phyloP scores from a whole-genome alignment of 2,329 filamentous ascomycete species.

The Pseudopyrenochaeta lycopersici region DNA sequence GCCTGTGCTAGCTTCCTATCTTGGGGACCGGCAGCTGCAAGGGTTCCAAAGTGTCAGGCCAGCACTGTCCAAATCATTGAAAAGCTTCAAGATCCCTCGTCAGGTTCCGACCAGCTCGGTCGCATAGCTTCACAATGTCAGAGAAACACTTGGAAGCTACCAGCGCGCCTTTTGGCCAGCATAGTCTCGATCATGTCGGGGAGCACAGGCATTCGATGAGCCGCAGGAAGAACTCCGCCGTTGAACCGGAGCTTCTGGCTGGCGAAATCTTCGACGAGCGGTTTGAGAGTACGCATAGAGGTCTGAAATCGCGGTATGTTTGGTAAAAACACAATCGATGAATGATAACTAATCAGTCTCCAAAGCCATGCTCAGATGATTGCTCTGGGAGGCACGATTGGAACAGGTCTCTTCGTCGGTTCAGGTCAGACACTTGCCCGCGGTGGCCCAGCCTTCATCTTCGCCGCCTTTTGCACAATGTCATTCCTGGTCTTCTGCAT shows the following conservation, averaged over 20 bases:
- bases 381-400: conserved; percentile 68
- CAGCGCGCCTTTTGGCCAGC: conserved; percentile 1
- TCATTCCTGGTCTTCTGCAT: conserved; percentile 37
- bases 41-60: conserved; percentile 3
- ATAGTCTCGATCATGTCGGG: conserved; percentile 18
- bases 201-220: conserved; percentile 13
- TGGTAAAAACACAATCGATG: neutral
- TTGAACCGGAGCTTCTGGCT: conserved; percentile 33
- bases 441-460: conserved; percentile 38
- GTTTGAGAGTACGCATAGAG: conserved; percentile 50
- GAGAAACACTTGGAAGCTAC: conserved; percentile 21
- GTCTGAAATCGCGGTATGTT: conserved; percentile 49
- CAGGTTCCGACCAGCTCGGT: too few relatives aligned
- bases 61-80: neutral
- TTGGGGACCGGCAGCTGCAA: neutral
- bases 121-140: conserved; percentile 15
- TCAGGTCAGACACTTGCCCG: conserved; percentile 60
- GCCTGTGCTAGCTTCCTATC: conserved; percentile 13
- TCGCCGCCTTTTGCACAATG: conserved; percentile 44
- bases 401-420: conserved; percentile 68
- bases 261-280: conserved; percentile 45
- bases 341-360: neutral
- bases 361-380: conserved; percentile 65
- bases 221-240: conserved; percentile 32
- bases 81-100: neutral